phyloP scores from a whole-genome alignment of 306 rosid genomes.

The Rosa multiflora region DNA sequence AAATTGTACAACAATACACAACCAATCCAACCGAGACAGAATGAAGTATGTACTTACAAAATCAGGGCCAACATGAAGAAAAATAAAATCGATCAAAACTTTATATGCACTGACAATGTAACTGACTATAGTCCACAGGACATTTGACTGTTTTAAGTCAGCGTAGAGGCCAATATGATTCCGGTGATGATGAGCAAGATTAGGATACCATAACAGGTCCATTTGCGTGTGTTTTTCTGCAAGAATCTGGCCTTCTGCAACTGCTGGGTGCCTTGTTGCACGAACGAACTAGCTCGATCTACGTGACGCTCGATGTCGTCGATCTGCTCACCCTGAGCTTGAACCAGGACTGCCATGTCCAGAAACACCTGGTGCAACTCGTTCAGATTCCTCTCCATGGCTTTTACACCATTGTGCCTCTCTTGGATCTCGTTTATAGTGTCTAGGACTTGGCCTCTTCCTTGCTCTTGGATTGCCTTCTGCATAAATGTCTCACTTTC shows the following conservation, averaged over 20 bases:
- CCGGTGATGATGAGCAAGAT: conserved; percentile 44
- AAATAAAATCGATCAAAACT: not conserved
- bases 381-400: conserved; percentile 70
- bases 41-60: not conserved
- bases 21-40: not conserved
- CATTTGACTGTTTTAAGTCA: not conserved
- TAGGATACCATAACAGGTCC: conserved; percentile 52
- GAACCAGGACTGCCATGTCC: conserved; percentile 89
- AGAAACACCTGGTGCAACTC: conserved; percentile 87
- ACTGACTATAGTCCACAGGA: too few species aligned
- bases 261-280: conserved; percentile 52
- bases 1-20: not conserved
- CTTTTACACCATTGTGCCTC: conserved; percentile 75
- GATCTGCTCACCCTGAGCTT: conserved; percentile 69
- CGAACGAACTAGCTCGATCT: conserved; percentile 63
- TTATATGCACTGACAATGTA: not conserved
- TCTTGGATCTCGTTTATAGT: conserved; percentile 82
- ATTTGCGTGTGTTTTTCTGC: conserved; percentile 66
- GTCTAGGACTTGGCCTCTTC: conserved; percentile 64
- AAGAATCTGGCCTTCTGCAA: conserved; percentile 47
- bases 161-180: conserved; percentile 9
- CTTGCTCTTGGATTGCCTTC: conserved; percentile 84
- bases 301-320: conserved; percentile 76
- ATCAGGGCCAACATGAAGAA: not conserved
- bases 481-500: conserved; percentile 86